Evolutionary conservation across 352 stramenopile genomes (phyloP).

Genomic region (Pythium chondricola): DNA sequence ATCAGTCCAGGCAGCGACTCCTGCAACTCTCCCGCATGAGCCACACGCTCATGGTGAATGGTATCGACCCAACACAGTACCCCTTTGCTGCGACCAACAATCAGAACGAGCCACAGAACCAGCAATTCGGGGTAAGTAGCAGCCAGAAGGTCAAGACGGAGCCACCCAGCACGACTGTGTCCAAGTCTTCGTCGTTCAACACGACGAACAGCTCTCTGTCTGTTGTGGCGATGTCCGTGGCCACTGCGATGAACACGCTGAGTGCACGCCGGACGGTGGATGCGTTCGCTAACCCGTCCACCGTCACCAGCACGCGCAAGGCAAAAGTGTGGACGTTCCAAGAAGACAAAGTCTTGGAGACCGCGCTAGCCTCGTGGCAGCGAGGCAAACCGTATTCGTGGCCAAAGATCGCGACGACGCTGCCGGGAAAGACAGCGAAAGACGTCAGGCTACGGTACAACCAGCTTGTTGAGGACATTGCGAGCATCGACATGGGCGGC

Average conservation of each 20-base stretch:
- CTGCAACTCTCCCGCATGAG: constrained; percentile 11
- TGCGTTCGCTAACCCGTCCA: background rate
- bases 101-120: constrained; percentile 35
- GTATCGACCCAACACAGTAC: background rate
- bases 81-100: constrained; percentile 13
- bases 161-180: too few species aligned
- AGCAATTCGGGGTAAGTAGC: background rate
- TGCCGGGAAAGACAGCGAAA: constrained; percentile 71
- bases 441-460: constrained; percentile 71
- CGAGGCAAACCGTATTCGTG: constrained; percentile 65
- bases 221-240: constrained; percentile 9
- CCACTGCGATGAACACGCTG: constrained; percentile 17
- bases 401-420: constrained; percentile 58
- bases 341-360: constrained; percentile 81
- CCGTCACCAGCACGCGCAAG: background rate
- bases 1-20: constrained; percentile 13
- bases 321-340: constrained; percentile 73
- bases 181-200: background rate
- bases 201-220: constrained; percentile 8
- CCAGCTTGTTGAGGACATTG: constrained; percentile 68
- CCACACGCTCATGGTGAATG: background rate
- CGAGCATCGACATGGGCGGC: constrained; percentile 44
- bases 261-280: too few species aligned
- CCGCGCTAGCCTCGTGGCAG: constrained; percentile 51
- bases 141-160: background rate